phyloP scores from a whole-genome alignment of 2,329 filamentous ascomycete genomes.

The Colletotrichum truncatum region DNA sequence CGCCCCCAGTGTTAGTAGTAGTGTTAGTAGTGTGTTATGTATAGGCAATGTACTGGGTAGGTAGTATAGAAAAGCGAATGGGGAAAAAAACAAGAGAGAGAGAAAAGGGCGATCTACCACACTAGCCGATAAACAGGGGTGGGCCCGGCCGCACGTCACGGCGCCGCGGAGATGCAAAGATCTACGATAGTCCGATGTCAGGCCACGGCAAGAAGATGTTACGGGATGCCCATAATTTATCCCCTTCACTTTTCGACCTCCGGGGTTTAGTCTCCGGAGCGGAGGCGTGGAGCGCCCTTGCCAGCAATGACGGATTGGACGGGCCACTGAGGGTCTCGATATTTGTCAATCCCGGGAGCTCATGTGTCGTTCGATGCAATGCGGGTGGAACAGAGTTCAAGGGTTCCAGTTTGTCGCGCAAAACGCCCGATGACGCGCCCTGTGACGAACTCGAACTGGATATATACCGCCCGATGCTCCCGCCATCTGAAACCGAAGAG shows the following conservation, averaged over 20 bases:
- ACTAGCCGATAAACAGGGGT: background rate
- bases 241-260: background rate
- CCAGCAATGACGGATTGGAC: too few species aligned
- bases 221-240: constrained; percentile 16
- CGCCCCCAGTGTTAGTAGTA: too few species aligned
- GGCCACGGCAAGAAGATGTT: constrained; percentile 16
- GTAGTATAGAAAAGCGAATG: too few species aligned
- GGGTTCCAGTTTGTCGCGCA: background rate
- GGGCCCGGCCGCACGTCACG: background rate
- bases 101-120: background rate
- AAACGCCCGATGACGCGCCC: background rate
- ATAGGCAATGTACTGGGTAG: too few species aligned
- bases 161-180: constrained; percentile 26
- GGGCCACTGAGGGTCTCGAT: background rate
- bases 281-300: background rate
- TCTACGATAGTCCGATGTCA: constrained; percentile 20
- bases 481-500: background rate
- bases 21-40: too few species aligned
- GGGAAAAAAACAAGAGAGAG: background rate
- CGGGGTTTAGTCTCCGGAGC: constrained; percentile 15
- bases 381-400: background rate
- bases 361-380: background rate
- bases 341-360: constrained; percentile 18
- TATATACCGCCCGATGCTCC: background rate
- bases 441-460: too few species aligned